These are phyloP conservation scores for Cucurbita ficifolia DNA, from an alignment of 306 rosid species.

Conservation along the genomic window DNA sequence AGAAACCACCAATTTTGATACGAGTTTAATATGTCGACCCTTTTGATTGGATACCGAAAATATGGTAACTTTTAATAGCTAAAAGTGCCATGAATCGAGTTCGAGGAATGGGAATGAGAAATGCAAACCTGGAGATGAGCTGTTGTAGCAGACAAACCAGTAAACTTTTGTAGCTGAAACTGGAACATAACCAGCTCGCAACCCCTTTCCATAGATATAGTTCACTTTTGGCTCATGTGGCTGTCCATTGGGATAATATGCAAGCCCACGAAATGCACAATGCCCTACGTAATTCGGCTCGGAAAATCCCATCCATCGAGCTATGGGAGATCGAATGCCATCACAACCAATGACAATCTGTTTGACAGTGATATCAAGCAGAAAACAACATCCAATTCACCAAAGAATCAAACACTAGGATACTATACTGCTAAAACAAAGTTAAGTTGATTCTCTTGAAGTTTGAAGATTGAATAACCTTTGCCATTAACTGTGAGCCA, in stretches of 20 bases:
- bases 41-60: background rate
- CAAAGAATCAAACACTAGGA: background rate
- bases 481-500: slow-evolving; percentile 55
- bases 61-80: background rate
- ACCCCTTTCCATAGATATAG: slow-evolving; percentile 61
- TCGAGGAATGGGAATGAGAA: background rate
- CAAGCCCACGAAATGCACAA: slow-evolving; percentile 73
- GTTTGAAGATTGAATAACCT: slow-evolving; percentile 26
- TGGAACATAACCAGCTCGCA: slow-evolving; percentile 75
- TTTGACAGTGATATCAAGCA: background rate
- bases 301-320: slow-evolving; percentile 79
- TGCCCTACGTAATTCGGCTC: slow-evolving; percentile 58
- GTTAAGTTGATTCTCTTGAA: background rate
- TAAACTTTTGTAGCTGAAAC: slow-evolving; percentile 78
- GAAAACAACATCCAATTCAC: background rate
- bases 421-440: background rate
- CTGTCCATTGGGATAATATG: slow-evolving; percentile 46
- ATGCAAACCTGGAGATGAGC: slow-evolving; percentile 50
- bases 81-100: background rate
- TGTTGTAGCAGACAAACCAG: slow-evolving; percentile 88
- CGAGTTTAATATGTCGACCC: background rate
- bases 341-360: slow-evolving; percentile 88
- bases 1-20: background rate
- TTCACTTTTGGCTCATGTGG: slow-evolving; percentile 45
- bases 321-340: slow-evolving; percentile 72